Conservation (phyloP, 139 green algal species). For the Zygnema circumcarinatum region DNA sequence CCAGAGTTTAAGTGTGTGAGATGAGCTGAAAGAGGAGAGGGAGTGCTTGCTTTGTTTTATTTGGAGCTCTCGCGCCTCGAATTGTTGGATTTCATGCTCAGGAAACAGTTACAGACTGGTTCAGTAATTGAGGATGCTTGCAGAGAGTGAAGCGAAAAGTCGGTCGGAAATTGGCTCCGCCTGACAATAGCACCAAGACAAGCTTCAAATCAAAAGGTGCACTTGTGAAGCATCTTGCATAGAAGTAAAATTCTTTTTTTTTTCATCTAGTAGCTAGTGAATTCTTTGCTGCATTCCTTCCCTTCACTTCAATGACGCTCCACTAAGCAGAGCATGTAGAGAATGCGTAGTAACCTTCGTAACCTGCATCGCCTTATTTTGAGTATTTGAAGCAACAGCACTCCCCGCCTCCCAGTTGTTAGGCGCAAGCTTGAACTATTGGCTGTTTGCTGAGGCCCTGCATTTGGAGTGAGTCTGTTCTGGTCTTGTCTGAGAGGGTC, state of each 20-base stretch:
- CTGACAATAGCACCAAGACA: constrained; percentile 23
- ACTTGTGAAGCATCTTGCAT: constrained; percentile 2
- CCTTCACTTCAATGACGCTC: neutral
- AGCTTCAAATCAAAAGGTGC: constrained; percentile 27
- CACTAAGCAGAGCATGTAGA: neutral
- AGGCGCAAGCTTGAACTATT: no score
- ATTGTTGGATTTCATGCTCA: neutral
- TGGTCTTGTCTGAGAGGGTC: neutral
- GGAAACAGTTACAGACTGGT: neutral
- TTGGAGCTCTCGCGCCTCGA: neutral
- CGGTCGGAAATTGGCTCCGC: neutral
- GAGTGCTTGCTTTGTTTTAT: neutral
- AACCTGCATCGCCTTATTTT: neutral
- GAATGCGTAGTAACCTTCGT: neutral
- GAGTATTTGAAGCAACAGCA: neutral
- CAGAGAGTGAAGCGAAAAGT: constrained; percentile 38
- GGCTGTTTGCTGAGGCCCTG: no score
- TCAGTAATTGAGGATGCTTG: neutral
- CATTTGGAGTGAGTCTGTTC: neutral
- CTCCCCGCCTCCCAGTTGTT: neutral
- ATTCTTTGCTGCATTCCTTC: neutral
- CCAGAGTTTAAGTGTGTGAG: neutral
- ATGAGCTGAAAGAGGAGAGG: neutral
- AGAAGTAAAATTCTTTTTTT: neutral
- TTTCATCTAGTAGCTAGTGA: neutral